Evolutionary conservation across 371 early-diverging fungal species (phyloP), one percentile per base, ranked within the genome.

Genomic region (Nematocida minor): DNA sequence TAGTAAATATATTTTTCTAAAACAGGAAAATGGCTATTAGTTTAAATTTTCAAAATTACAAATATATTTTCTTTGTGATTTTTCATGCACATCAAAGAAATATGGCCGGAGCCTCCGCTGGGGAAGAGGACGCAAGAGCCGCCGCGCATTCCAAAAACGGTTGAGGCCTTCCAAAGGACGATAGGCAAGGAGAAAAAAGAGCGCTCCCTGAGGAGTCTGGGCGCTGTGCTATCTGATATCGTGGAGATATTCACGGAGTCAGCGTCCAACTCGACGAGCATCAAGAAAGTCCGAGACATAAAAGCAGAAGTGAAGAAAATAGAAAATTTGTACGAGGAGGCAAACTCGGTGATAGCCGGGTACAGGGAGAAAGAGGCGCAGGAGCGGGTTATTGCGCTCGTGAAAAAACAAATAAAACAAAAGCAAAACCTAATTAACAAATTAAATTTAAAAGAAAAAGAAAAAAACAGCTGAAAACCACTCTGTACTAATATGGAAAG

Each of bases 1-100:
- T 74, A 74, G 66, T 34, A 74, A 74, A 74, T 74, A 74, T 74
- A 74, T 64, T 70, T 55, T 70, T 74, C 77, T 74, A 74, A 74
- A 68, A 74, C 34, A 74, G 77, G 77, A 74, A 74, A 74, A 22
- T 32, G 3, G 27, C 38, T 25, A n/a, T 41, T 18, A 42, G 25
- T 62, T 62, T 62, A 42, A n/a, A 62, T 62, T 62, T 62, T 62
- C 44, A 62, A 42, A 40, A 62, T 40, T 40, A 42, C 32, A 42
- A 42, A 42, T 62, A 62, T 62, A 44, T 42, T 62, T 44, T 62
- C 44, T 62, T 62, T 62, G 29, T 62, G 63, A 62, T 62, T 62
- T n/a, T 11, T 32, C 63, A 71, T 74, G 77, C 27, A 74, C 46
- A 54, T 64, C 11, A 40, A 47, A 40, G 77, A 74, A 66, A 64